These are phyloP conservation scores for Dissoconium aciculare DNA, from an alignment of 2,329 filamentous ascomycete species.

Conservation along the genomic window DNA sequence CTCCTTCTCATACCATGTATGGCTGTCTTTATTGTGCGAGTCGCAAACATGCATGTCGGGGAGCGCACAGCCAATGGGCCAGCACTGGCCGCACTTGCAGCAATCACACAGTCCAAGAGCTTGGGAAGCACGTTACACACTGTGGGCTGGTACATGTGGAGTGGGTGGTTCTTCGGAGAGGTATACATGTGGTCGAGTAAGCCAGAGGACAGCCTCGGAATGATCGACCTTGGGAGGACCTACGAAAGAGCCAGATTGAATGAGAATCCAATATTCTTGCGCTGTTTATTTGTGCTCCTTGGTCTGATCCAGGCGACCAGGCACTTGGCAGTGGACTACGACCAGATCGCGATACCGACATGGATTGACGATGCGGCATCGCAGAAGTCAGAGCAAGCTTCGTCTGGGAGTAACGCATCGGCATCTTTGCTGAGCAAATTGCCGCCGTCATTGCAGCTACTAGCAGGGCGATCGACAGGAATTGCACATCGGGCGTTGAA, in stretches of 20 bases:
- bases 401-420: constrained; percentile 2
- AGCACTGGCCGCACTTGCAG: constrained; percentile 46
- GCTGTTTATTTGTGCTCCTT: constrained; percentile 52
- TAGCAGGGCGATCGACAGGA: constrained; percentile 2
- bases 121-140: constrained; percentile 29
- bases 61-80: constrained; percentile 51
- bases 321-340: constrained; percentile 61
- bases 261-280: constrained; percentile 70
- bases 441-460: constrained; percentile 6
- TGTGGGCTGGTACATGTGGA: constrained; percentile 59
- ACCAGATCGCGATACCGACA: constrained; percentile 43
- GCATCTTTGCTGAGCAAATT: constrained; percentile 3
- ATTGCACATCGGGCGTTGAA: constrained; percentile 12
- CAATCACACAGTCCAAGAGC: constrained; percentile 26
- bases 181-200: constrained; percentile 59
- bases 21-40: constrained; percentile 67
- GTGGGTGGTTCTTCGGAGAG: constrained; percentile 65
- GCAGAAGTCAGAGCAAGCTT: constrained; percentile 3
- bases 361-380: constrained; percentile 16
- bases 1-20: constrained; percentile 65
- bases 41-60: constrained; percentile 35
- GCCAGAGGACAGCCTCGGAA: constrained; percentile 43
- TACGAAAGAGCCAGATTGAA: constrained; percentile 64
- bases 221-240: constrained; percentile 53
- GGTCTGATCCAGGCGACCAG: constrained; percentile 52